Conservation (phyloP, 805 yeast species). For the Starmerella kuoi region DNA sequence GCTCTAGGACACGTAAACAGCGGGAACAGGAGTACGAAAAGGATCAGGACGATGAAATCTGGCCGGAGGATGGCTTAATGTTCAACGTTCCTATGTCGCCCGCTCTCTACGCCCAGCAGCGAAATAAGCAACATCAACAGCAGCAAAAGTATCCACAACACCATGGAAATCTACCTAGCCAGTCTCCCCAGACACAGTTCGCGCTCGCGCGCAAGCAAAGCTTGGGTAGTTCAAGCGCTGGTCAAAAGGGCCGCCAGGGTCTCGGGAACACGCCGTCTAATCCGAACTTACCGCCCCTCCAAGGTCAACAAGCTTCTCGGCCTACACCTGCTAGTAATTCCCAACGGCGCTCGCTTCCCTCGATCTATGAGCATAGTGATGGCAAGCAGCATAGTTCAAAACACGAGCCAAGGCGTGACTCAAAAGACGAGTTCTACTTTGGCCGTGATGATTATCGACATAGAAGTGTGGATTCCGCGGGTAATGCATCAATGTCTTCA, state of each 20-base stretch:
- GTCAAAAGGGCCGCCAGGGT: background rate
- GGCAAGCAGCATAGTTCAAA: background rate
- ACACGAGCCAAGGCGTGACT: background rate
- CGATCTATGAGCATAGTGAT: slow-evolving; percentile 4
- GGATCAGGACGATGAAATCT: slow-evolving; percentile 41
- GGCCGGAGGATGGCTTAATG: slow-evolving; percentile 42
- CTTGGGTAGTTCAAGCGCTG: background rate
- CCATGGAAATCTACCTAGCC: background rate
- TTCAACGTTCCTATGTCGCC: slow-evolving; percentile 57
- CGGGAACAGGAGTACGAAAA: slow-evolving; percentile 29
- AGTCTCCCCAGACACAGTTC: background rate
- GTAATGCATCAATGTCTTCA: background rate
- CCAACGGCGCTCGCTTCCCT: slow-evolving; percentile 5
- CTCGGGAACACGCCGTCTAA: background rate
- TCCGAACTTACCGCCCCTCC: background rate
- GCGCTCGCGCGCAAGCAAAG: background rate
- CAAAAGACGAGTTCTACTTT: background rate
- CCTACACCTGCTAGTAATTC: background rate
- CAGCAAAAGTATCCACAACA: background rate
- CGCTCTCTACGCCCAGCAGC: slow-evolving; percentile 33
- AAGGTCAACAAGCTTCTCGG: too few relatives aligned
- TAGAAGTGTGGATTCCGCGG: background rate
- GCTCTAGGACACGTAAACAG: slow-evolving; percentile 22
- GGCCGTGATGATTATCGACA: background rate
- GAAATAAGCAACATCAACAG: slow-evolving; percentile 5